phyloP scores from a whole-genome alignment of 163 green algal species.

The Coccomyxa subellipsoidea region DNA sequence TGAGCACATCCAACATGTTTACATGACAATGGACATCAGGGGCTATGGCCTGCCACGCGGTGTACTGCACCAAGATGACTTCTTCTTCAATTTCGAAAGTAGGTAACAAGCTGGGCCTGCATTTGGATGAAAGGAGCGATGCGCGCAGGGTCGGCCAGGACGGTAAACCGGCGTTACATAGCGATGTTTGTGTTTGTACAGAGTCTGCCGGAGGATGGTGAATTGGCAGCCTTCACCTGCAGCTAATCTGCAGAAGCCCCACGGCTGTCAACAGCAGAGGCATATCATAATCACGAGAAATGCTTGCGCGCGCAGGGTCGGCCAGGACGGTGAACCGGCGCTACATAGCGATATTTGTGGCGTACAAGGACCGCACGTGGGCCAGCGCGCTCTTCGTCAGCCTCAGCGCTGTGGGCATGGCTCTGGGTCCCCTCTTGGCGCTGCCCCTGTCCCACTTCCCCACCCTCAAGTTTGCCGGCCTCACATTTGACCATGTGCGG shows the following conservation, averaged over 20 bases:
- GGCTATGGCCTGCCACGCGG: no score
- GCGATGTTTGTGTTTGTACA: conserved; percentile 48
- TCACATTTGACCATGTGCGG: conserved; percentile 33
- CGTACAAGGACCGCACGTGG: conserved; percentile 26
- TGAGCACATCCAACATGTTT: no score
- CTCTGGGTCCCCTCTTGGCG: conserved; percentile 44
- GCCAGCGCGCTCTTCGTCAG: conserved; percentile 40
- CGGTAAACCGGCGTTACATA: conserved; percentile 51
- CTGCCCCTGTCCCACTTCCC: conserved; percentile 34
- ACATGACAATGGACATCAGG: no score
- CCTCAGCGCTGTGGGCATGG: conserved; percentile 41
- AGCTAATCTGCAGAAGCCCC: no score
- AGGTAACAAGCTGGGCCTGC: no score
- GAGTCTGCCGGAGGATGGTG: no score
- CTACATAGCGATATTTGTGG: conserved; percentile 53
- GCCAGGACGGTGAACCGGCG: conserved; percentile 39
- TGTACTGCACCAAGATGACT: no score
- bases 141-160: conserved; percentile 28
- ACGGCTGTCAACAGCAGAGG: no score
- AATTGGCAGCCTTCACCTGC: no score
- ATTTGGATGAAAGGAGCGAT: no score
- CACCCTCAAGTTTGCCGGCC: conserved; percentile 3
- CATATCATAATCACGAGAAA: background rate
- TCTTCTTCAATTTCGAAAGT: no score
- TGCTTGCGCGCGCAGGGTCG: conserved; percentile 15